Base-by-base conservation (phyloP, 1,284 basidiomycete genomes). In the Inonotus hispidus region DNA sequence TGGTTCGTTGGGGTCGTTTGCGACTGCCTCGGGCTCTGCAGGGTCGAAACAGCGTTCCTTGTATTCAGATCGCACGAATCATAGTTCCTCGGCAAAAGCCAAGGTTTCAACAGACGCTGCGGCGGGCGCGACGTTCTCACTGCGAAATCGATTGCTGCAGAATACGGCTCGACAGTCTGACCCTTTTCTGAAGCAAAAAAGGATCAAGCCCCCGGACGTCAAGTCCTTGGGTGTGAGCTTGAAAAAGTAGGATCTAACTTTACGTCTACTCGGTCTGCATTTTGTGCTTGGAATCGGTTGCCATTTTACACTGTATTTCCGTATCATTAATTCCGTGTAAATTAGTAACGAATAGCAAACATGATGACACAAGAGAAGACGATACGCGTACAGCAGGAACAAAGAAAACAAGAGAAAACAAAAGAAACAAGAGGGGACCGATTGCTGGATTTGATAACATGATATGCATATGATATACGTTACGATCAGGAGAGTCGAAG, bases 391-490 rank as follows among this genome's bases (percentile, higher is more conserved):
- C 59, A 61, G 55, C 53, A 56, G 2, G 11, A 29, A 21, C 49
- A 53, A 25, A 58, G 25, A 56, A 56, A 14, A 55, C 45, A 25
- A 58, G 39, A 56, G 46, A 25, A 55, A 27, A 46, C 10, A 37
- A 38, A 19, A 29, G 52, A 43, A 19, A 45, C n/a, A n/a, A 53
- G 39, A 54, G 23, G 29, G 39, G 19, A 16, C 13, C 10, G 50
- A 52, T 39, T 55, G 52, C 39, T 54, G 58, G 58, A 60, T 60
- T 54, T 60, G 59, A 41, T 61, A 21, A 61, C 59, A 61, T 54
- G 41, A 59, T 21, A 59, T 61, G 59, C 54, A 56, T 61, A 61
- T 57, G 53, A 62, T 62, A 62, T 62, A 62, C 38, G 58, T 63
- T 37, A 63, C 16, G 50, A 52, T 49, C n/a, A 53, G 52, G 52